These are phyloP conservation scores for Nyssa sinensis DNA, from an alignment of 148 eudicot species.

Conservation along the genomic window DNA sequence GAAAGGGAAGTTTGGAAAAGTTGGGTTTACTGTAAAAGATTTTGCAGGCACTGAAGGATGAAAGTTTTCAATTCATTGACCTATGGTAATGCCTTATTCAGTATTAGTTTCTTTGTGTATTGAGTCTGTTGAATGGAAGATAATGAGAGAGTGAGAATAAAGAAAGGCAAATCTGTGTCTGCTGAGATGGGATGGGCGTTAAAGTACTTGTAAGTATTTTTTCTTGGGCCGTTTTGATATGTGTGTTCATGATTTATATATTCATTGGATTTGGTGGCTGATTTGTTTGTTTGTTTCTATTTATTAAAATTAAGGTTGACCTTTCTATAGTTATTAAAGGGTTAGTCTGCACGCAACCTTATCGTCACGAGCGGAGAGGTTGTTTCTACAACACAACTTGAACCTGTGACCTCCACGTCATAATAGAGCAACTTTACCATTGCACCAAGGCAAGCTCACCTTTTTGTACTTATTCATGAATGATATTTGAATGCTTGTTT, in stretches of 20 bases:
- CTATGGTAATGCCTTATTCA: not conserved
- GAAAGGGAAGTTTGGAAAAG: constrained; percentile 63
- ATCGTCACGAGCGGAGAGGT: too few species aligned
- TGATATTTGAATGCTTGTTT: too few species aligned
- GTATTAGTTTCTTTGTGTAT: not conserved
- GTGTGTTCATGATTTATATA: not conserved
- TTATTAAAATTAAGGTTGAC: constrained; percentile 6
- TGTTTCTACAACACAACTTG: too few species aligned
- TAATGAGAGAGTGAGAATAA: not conserved
- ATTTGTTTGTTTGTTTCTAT: constrained; percentile 11
- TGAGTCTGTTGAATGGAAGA: not conserved
- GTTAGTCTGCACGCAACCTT: too few species aligned
- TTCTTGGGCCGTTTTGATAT: not conserved
- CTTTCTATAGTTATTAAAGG: too few species aligned
- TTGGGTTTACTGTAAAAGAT: constrained; percentile 62
- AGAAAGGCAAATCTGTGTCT: not conserved
- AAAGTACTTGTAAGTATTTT: not conserved
- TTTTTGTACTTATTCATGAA: not conserved
- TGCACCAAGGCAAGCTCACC: too few species aligned
- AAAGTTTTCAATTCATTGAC: not conserved
- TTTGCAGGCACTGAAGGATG: constrained; percentile 47
- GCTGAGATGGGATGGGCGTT: not conserved
- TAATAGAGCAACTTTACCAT: too few species aligned
- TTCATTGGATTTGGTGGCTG: constrained; percentile 8
- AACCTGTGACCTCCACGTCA: too few species aligned